phyloP scores from a whole-genome alignment of 2,329 filamentous ascomycete genomes.

The Calonectria pauciramosa region DNA sequence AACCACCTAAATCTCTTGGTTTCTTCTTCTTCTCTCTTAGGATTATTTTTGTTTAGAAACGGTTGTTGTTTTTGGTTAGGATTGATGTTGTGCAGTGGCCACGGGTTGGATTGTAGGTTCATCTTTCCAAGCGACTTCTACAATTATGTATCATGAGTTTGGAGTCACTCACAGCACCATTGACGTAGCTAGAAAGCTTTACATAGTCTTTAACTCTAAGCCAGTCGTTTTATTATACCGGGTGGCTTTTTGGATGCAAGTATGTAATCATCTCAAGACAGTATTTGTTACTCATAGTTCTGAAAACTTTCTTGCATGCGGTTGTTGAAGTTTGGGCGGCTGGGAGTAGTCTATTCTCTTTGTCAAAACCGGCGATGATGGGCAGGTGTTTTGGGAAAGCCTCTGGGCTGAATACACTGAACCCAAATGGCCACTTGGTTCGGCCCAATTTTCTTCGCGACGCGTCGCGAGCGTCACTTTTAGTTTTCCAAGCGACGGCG shows the following conservation, averaged over 20 bases:
- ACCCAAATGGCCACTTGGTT: neutral
- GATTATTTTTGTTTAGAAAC: no score
- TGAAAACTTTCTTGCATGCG: no score
- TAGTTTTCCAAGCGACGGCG: neutral
- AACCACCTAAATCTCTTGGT: no score
- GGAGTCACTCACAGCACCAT: neutral
- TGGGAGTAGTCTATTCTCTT: neutral
- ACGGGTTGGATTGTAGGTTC: no score
- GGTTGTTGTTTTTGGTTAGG: no score
- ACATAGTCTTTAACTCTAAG: neutral
- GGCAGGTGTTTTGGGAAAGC: neutral
- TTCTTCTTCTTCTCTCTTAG: no score
- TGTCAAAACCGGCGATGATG: neutral
- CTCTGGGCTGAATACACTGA: neutral
- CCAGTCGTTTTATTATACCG: neutral
- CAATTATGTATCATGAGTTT: neutral
- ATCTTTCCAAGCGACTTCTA: neutral
- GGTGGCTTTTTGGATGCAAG: neutral
- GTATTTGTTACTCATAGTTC: neutral
- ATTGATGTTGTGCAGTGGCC: no score
- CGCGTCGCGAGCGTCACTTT: neutral
- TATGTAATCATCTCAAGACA: neutral
- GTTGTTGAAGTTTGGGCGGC: neutral
- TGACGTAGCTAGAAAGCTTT: neutral
- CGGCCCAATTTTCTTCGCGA: neutral